These are phyloP conservation scores for Amylostereum chailletii DNA, from an alignment of 1,284 basidiomycete species.

Conservation along the genomic window DNA sequence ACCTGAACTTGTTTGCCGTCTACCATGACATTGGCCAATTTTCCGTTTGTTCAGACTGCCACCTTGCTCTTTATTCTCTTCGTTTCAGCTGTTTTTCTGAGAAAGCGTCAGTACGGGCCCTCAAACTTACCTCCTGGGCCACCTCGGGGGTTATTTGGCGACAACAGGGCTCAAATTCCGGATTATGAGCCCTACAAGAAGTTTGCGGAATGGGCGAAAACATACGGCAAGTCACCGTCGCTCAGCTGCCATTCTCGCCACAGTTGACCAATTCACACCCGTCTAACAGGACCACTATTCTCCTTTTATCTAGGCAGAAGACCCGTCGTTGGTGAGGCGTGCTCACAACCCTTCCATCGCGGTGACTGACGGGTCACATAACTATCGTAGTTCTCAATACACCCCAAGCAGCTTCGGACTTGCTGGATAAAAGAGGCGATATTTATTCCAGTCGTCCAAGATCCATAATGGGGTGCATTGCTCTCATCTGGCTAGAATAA, in stretches of 20 bases:
- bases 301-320: neutral
- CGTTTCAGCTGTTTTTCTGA: no score
- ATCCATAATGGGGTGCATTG: neutral
- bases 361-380: neutral
- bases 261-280: neutral
- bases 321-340: neutral
- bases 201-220: neutral
- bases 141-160: no score
- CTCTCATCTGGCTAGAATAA: neutral
- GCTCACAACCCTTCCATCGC: neutral
- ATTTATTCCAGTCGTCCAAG: constrained; percentile 4
- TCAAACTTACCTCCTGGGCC: no score
- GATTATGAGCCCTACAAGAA: neutral
- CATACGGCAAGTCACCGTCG: neutral
- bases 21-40: no score
- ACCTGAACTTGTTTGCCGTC: no score
- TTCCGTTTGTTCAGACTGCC: no score
- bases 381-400: constrained; percentile 2
- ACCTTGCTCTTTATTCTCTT: no score
- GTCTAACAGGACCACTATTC: neutral
- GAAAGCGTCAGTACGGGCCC: no score
- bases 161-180: no score
- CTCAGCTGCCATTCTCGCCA: neutral
- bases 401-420: constrained; percentile 1
- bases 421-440: constrained; percentile 3